These are phyloP conservation scores for Hsuehochloa calcarea DNA, from an alignment of 176 grass and related monocot genomes.

Conservation along the genomic window DNA sequence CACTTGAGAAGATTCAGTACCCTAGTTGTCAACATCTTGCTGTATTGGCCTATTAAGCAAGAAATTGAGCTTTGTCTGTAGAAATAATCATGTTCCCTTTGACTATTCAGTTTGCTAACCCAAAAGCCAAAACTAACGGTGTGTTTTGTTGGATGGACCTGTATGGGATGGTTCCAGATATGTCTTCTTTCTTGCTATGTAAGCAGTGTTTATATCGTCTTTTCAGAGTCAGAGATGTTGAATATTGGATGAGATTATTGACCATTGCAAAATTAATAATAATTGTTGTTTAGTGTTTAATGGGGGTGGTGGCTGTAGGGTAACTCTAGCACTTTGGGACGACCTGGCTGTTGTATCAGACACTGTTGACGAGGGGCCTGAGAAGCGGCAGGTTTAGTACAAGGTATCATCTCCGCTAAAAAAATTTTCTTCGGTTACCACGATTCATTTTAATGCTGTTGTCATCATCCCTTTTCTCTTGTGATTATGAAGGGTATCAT, in stretches of 20 bases:
- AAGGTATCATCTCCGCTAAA: constrained; percentile 56
- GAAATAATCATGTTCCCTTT: background rate
- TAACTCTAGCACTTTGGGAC: constrained; percentile 86
- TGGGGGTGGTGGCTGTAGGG: constrained; percentile 33
- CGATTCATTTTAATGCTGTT: constrained; percentile 12
- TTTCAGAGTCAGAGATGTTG: background rate
- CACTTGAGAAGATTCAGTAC: background rate
- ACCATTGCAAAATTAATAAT: background rate
- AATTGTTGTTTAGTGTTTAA: background rate
- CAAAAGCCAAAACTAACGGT: background rate
- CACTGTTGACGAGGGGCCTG: constrained; percentile 60
- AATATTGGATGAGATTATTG: background rate
- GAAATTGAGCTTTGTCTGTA: background rate
- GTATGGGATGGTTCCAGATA: no score
- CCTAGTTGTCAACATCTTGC: background rate
- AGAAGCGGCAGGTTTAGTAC: constrained; percentile 64
- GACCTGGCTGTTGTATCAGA: constrained; percentile 81
- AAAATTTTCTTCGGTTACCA: background rate
- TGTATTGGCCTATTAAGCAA: background rate
- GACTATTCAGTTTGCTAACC: background rate
- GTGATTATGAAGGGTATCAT: background rate
- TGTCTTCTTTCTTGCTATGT: background rate
- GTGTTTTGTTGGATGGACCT: no score
- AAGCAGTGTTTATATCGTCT: background rate
- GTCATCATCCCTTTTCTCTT: background rate